Base-by-base conservation (phyloP, 306 rosid genomes). In the Vigna nakashimae region DNA sequence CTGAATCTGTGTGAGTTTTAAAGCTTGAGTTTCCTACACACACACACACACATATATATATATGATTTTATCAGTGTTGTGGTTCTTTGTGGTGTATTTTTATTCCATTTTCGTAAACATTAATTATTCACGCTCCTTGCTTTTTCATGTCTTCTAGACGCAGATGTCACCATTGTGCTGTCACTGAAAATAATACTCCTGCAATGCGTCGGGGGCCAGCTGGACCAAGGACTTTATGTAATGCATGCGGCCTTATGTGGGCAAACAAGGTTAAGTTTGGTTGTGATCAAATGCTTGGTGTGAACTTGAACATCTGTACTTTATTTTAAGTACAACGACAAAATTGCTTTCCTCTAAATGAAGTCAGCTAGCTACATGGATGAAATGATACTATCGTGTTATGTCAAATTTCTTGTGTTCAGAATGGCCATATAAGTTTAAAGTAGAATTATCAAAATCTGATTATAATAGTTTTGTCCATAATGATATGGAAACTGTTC, bases 161-260 rank as follows among this genome's bases (percentile, higher is more conserved):
- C 34, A 92, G 84, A 76, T 95, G 98, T 85, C 93, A 86, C 71
- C 98, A 95, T 83, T 95, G 98, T 82, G 97, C 98, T 69, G 89
- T 95, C 71, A 48, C 82, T 85, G 98, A 95, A 85, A 91, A 87
- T 73, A 91, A 88, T 77, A 95, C 98, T 73, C 98, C 98, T 67
- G 98, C 98, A 51, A 95, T 95, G 98, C 98, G 98, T 57, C 97
- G 98, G 34, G 98, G 98, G 40, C 98, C 98, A 68, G 92, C 93
- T 83, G 98, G 98, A 56, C 96, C 98, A 30, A 91, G 98, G 86
- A 95, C 98, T 62, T 83, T 92, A 69, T 94, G 98, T 70, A 94
- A 94, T 83, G 98, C 98, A 5, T 95, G 98, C 6, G 98, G 98
- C 83, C 93, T 95, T 80, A 95, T 92, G 98, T 95, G 98, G 98